Base-by-base conservation (phyloP, 345 rosid genomes). In the Angophora floribunda region DNA sequence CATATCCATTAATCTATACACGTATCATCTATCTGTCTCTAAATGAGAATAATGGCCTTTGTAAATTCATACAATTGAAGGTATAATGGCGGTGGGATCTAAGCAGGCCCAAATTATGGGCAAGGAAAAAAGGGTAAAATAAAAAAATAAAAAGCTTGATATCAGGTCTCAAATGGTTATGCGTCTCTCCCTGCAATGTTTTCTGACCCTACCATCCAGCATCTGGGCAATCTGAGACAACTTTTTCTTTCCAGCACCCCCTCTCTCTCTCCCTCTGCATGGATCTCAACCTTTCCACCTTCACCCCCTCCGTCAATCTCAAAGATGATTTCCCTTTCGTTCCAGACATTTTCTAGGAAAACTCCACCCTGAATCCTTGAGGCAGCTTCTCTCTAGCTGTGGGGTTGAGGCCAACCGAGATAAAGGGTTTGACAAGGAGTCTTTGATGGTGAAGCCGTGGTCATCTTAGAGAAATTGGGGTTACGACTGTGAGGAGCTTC, bases 131-230 rank as follows among this genome's bases (percentile, higher is more conserved):
- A n/a, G 26, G 55, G 44, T 44, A 21, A 26, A 70, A 41, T 51
- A 28, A 17, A 95, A 26, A 70, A 41, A 53, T n/a, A 17, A 96
- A 8, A 55, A 55, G 97, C 98, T 89, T 97, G 88, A 95, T 95
- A 55, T 97, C 93, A 8, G 96, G 96, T 91, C 94, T 94, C 89
- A 95, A 86, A 94, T 97, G 98, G 89, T 95, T 95, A 90, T 93
- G 94, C 98, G 95, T 90, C 99, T 94, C 85, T 97, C 97, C 87
- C 97, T 89, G 85, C 98, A 97, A 80, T 96, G 98, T 89, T 94
- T 94, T 21, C 98, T 96, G 0, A 93, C 91, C 89, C 98, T 94
- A n/a, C 96, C 98, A 3, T 88, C 87, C 61, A 97, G 88, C 91
- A 91, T 89, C 70, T 91, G 92, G 4, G 98, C 95, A 4, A 97